Percentiles rank a stretch among this genome's conserved stretches.
These are phyloP conservation scores for Telfairia occidentalis DNA, from an alignment of 331 rosid species.

Conservation along the genomic window DNA sequence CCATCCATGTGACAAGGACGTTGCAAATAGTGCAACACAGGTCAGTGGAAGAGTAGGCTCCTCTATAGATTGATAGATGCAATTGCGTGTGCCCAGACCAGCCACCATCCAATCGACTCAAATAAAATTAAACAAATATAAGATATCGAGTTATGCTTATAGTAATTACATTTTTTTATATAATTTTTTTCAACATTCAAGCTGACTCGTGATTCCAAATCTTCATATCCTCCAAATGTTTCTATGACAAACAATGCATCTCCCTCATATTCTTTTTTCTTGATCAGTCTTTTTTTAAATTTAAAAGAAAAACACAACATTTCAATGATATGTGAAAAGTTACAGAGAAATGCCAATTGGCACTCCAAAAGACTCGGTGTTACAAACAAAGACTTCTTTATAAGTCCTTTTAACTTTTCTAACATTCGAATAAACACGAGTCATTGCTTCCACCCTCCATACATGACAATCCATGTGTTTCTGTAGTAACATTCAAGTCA, in stretches of 20 bases:
- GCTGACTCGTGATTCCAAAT: background rate
- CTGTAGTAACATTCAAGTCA: background rate
- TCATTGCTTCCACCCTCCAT: background rate
- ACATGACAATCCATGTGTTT: background rate
- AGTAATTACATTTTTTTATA: background rate
- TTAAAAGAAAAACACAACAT: background rate
- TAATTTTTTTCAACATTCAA: background rate
- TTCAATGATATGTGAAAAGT: background rate
- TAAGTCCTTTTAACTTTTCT: background rate
- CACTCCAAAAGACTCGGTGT: background rate
- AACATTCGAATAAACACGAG: background rate
- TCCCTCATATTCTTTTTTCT: too few species aligned
- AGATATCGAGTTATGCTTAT: background rate
- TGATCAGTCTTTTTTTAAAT: too few species aligned
- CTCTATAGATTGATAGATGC: background rate
- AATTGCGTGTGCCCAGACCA: background rate
- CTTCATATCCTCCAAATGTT: background rate
- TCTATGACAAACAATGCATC: background rate
- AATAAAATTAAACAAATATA: background rate
- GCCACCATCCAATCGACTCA: background rate
- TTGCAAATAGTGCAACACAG: background rate
- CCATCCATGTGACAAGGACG: background rate
- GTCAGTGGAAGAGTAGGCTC: background rate
- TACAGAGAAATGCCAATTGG: too few species aligned
- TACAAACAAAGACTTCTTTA: background rate